Conservation (phyloP, 345 rosid species). For the Schrenkiella parvula region DNA sequence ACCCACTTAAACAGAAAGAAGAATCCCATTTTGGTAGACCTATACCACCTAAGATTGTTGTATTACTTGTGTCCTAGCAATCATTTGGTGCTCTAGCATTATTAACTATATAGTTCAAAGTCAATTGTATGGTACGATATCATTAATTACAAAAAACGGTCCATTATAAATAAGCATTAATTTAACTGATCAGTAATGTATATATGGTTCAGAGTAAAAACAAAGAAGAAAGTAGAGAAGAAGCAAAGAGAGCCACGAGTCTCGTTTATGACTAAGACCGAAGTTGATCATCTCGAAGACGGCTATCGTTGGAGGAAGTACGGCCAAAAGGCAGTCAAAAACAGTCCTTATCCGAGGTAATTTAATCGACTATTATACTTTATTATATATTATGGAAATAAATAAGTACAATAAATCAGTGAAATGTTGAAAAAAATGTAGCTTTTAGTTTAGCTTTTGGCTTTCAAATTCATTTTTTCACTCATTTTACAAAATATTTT, state of each 20-base stretch:
- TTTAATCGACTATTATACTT: neutral
- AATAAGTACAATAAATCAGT: neutral
- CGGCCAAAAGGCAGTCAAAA: constrained; percentile 82
- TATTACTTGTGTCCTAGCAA: constrained; percentile 3
- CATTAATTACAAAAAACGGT: neutral
- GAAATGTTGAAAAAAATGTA: neutral
- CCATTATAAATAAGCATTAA: neutral
- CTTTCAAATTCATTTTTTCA: neutral
- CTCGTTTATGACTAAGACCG: constrained; percentile 82
- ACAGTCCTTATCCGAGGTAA: constrained; percentile 76
- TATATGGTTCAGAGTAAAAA: constrained; percentile 38
- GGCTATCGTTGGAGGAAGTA: constrained; percentile 89
- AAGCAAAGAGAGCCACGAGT: constrained; percentile 58
- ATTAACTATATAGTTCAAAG: constrained; percentile 4
- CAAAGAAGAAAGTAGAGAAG: constrained; percentile 56
- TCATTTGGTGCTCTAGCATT: constrained; percentile 4
- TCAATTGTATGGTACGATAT: constrained; percentile 17
- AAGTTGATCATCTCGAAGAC: constrained; percentile 78
- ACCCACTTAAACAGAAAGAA: neutral
- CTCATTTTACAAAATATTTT: neutral
- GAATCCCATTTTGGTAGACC: neutral
- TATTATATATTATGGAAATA: neutral
- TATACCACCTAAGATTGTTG: neutral
- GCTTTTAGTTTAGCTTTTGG: neutral
- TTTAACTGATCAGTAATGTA: neutral